A percentile compares a stretch with the other conserved stretches of the same genome.
These are phyloP conservation scores for Nepenthes mirabilis DNA, from an alignment of 148 eudicot genomes.

Conservation along the genomic window DNA sequence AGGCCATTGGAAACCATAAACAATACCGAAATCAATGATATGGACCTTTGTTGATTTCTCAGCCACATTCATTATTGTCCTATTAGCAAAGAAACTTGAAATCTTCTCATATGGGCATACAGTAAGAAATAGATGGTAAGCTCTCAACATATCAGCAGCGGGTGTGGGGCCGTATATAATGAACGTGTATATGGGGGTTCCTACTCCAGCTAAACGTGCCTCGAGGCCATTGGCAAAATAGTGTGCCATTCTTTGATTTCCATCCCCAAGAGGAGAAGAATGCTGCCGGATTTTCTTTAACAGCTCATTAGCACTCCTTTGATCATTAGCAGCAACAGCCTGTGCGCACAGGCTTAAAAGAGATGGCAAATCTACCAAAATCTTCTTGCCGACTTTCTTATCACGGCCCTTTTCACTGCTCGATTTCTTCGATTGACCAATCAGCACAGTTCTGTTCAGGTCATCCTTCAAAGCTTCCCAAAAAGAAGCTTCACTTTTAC, in stretches of 20 bases:
- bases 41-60: too few species aligned
- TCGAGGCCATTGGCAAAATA: constrained; percentile 46
- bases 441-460: constrained; percentile 13
- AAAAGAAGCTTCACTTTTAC: constrained; percentile 23
- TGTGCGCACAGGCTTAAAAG: constrained; percentile 37
- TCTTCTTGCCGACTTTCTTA: constrained; percentile 18
- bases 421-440: not conserved
- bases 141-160: too few species aligned
- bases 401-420: constrained; percentile 15
- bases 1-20: too few species aligned
- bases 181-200: not conserved
- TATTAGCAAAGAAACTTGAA: too few species aligned
- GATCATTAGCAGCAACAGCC: constrained; percentile 30
- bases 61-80: too few species aligned
- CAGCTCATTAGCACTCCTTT: constrained; percentile 24
- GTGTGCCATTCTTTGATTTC: constrained; percentile 41
- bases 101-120: too few species aligned
- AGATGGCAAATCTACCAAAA: constrained; percentile 27
- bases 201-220: constrained; percentile 37
- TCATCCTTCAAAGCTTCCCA: constrained; percentile 19
- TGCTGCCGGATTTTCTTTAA: constrained; percentile 31
- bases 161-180: too few species aligned
- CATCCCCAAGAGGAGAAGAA: constrained; percentile 33
- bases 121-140: too few species aligned
- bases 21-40: too few species aligned